These are phyloP conservation scores for Stachybotrys chartarum DNA, from an alignment of 2,329 filamentous ascomycete genomes.

Conservation along the genomic window DNA sequence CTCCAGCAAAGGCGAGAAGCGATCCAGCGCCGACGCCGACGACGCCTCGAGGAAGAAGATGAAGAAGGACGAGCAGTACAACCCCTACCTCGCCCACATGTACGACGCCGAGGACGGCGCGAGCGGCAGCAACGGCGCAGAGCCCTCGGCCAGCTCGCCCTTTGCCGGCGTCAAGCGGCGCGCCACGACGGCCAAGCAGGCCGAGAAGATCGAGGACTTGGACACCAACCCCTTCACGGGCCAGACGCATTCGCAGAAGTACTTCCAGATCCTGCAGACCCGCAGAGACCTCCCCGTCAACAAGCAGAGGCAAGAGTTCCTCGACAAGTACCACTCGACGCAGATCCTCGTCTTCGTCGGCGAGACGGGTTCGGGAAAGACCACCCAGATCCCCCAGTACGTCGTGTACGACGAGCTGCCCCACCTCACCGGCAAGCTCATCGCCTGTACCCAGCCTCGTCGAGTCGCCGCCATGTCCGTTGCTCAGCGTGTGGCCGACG, in stretches of 20 bases:
- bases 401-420: conserved; percentile 95
- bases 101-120: conserved; percentile 45
- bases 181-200: conserved; percentile 70
- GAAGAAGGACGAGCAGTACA: conserved; percentile 41
- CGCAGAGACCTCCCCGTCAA: conserved; percentile 85
- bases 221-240: conserved; percentile 83
- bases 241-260: conserved; percentile 67
- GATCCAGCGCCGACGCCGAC: conserved; percentile 36
- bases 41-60: conserved; percentile 35
- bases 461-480: conserved; percentile 99
- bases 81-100: conserved; percentile 91
- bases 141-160: conserved; percentile 32
- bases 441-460: conserved; percentile 95
- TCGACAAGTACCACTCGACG: conserved; percentile 83
- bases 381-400: conserved; percentile 97
- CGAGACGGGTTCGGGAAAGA: conserved; percentile 99
- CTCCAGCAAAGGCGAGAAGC: conserved; percentile 30
- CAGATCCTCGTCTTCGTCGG: conserved; percentile 98
- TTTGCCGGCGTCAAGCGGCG: conserved; percentile 68
- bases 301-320: conserved; percentile 88
- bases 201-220: conserved; percentile 67
- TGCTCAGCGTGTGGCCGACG: conserved; percentile 92
- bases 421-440: conserved; percentile 76
- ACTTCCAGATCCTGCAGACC: conserved; percentile 82
- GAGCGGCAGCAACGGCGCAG: conserved; percentile 28